phyloP scores from a whole-genome alignment of 2,329 filamentous ascomycete species.

The Bipolaris bicolor region DNA sequence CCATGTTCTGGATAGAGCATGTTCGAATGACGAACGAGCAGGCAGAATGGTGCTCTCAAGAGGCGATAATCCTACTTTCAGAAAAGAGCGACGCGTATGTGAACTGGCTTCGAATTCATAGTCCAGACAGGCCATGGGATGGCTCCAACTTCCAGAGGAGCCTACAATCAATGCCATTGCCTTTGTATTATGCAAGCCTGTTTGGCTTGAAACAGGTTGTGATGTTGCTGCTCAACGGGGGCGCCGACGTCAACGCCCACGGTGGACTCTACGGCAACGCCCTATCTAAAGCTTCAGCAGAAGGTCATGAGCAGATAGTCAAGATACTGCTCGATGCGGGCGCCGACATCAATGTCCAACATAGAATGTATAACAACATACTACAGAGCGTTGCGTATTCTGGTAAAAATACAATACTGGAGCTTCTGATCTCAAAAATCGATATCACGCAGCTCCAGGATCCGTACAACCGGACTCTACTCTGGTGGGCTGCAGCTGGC shows the following conservation, averaged over 20 bases:
- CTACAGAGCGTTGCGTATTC: too few species aligned
- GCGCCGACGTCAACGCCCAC: too few species aligned
- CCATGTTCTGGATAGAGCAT: constrained; percentile 40
- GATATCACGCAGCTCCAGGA: too few species aligned
- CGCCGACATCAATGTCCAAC: not conserved
- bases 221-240: too few species aligned
- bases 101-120: constrained; percentile 27
- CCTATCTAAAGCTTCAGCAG: too few species aligned
- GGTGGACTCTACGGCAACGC: too few species aligned
- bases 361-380: too few species aligned
- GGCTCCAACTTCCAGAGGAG: constrained; percentile 10
- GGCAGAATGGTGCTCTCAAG: constrained; percentile 13
- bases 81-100: constrained; percentile 23
- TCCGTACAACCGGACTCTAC: too few species aligned
- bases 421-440: too few species aligned
- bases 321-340: not conserved
- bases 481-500: too few species aligned
- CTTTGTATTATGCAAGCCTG: constrained; percentile 31
- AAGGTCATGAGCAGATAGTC: too few species aligned
- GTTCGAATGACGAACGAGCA: constrained; percentile 14
- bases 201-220: constrained; percentile 15
- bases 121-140: constrained; percentile 22
- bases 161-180: constrained; percentile 10
- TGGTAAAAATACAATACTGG: too few species aligned
- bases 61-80: constrained; percentile 22